Evolutionary conservation across 371 early-diverging fungal genomes (phyloP).

Genomic region (Mortierella sp.): DNA sequence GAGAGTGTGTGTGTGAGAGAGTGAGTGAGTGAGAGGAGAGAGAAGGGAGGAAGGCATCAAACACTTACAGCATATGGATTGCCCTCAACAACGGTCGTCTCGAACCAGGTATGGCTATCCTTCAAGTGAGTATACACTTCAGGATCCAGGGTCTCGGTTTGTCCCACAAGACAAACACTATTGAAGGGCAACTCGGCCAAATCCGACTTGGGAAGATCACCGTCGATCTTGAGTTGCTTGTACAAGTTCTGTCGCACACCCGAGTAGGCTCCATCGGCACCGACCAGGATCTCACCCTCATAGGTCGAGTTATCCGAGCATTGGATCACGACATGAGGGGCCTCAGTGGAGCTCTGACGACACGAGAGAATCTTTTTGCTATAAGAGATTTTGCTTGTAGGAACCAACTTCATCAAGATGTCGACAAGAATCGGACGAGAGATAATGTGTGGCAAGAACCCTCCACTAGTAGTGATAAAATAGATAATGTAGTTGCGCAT

Average conservation of each 20-base stretch:
- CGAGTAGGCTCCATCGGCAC: conserved; percentile 45
- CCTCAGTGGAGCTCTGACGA: conserved; percentile 17
- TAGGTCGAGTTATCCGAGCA: conserved; percentile 27
- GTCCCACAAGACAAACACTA: conserved; percentile 29
- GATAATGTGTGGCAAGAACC: conserved; percentile 26
- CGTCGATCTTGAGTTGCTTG: conserved; percentile 3
- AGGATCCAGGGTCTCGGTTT: conserved; percentile 16
- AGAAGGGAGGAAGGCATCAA: no score
- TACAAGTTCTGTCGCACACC: conserved; percentile 34
- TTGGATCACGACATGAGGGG: conserved; percentile 18
- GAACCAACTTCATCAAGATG: conserved; percentile 23
- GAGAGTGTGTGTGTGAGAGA: no score
- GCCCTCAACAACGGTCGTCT: conserved; percentile 16
- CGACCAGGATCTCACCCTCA: conserved; percentile 37
- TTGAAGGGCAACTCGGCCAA: conserved; percentile 14
- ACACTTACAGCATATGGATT: conserved; percentile 35
- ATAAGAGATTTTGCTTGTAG: conserved; percentile 13
- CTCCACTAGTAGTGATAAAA: conserved; percentile 9
- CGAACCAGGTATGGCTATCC: conserved; percentile 9
- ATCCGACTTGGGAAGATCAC: conserved; percentile 18
- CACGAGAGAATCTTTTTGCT: conserved; percentile 23
- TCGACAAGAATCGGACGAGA: conserved; percentile 30
- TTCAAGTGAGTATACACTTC: conserved; percentile 15
- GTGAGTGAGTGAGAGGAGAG: not conserved
- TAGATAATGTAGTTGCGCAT: not conserved